Percentiles rank a stretch among this genome's conserved stretches.
Conservation (phyloP, 192 early-diverging fungal species). For the Allomyces macrogynus region DNA sequence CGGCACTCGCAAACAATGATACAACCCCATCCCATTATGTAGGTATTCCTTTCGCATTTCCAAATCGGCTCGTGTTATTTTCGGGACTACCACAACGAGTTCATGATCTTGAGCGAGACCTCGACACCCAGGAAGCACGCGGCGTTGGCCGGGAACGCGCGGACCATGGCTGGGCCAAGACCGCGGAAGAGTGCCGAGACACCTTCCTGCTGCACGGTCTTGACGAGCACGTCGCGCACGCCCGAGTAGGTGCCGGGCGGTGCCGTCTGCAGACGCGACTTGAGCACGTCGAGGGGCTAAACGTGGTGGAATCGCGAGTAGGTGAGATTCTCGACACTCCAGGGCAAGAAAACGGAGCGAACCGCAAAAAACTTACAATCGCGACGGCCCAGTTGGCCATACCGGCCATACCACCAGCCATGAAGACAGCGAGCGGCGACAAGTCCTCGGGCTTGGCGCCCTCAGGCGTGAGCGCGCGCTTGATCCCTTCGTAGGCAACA, state of each 20-base stretch:
- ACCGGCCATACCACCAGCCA: conserved; percentile 94
- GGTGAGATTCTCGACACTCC: too few species aligned
- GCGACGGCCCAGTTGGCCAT: conserved; percentile 96
- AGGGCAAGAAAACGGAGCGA: neutral
- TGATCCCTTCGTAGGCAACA: conserved; percentile 82
- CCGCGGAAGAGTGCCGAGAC: conserved; percentile 63
- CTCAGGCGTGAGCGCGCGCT: conserved; percentile 38
- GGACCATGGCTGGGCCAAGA: conserved; percentile 66
- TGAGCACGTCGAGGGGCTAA: conserved; percentile 68
- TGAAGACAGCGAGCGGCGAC: conserved; percentile 59
- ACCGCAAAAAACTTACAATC: conserved; percentile 20
- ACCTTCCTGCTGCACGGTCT: conserved; percentile 66
- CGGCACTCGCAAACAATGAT: too few species aligned
- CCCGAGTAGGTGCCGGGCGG: conserved; percentile 73
- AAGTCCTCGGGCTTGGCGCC: conserved; percentile 51
- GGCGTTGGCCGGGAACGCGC: conserved; percentile 71
- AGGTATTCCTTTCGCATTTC: too few species aligned
- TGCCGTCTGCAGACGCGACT: conserved; percentile 72
- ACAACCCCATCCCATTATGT: too few species aligned
- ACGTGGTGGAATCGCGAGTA: too few species aligned
- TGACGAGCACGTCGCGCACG: conserved; percentile 36
- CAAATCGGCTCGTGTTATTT: too few species aligned
- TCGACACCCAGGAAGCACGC: conserved; percentile 53
- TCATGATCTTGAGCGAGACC: conserved; percentile 24
- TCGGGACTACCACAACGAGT: conserved; percentile 16